Base-by-base conservation (phyloP, 192 early-diverging fungal species). In the Linnemannia schmuckeri region DNA sequence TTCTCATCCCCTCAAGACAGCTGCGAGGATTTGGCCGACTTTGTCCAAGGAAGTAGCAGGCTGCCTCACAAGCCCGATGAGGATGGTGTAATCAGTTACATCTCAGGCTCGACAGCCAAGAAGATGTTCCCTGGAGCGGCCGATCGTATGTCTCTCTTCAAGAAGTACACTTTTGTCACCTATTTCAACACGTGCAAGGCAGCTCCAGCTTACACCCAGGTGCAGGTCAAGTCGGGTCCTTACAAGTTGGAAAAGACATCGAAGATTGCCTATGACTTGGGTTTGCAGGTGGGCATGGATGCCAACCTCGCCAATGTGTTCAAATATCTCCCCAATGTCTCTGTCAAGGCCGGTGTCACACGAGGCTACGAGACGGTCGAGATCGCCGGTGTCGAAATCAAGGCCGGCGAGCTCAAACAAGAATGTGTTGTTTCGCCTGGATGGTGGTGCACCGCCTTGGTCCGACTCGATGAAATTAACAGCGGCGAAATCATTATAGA, bases 361-460 rank as follows among this genome's bases (percentile, higher is more conserved):
- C 74, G 74, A 24, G 74, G 74, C 74, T 41, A 1, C 24, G 74
- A 55, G 18, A 4, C 46, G 52, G 74, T 75, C 52, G 74, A 75
- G 52, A 37, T 75, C 33, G 27, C 74, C 3, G 74, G 74, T 75
- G 30, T 75, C 49, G 49, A 75, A 2, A 75, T 75, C 74, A 37
- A 10, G 49, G 52, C 35, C 74, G 74, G 52, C 9, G 52, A 75
- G 30, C 24, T 75, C 46, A 75, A 75, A 22, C 74, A 75, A 75
- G 74, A 75, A n/a, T 75, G 74, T 24, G 54, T 75, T 75, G 52
- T 75, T 55, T 75, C 74, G 27, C 74, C 74, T 75, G 74, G 74
- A 75, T 75, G 74, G 74, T 55, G 74, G 47, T 75, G 74, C 37
- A 75, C 74, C 37, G 74, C 74, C 35, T 61, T n/a, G 5, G 74